Base-by-base conservation (phyloP, 768 basidiomycete genomes). In the Pisolithus orientalis region DNA sequence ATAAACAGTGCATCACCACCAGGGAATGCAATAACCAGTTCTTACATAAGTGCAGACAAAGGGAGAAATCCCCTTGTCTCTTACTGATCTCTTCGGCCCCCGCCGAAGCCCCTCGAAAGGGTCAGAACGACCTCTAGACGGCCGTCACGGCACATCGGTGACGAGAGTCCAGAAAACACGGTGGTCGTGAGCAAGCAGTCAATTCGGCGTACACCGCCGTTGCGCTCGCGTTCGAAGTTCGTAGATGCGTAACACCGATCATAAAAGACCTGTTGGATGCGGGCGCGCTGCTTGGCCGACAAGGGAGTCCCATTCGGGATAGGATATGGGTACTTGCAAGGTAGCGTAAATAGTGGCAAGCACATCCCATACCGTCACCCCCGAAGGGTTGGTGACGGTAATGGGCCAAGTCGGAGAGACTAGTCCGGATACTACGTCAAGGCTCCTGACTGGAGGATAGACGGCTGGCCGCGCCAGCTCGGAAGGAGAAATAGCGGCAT, bases 301-400 rank as follows among this genome's bases (percentile, higher is more conserved):
- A 79, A 79, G 55, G 29, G 53, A 49, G 8, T 75, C 65, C 75
- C 78, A 81, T 52, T 81, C 79, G 0, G 50, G 48, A 7, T 61
- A 67, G 13, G 57, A 67, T 49, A 82, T 66, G 6, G 68, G 76
- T 5, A 45, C 61, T 14, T 65, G 65, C 24, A 80, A 58, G 32
- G 68, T 65, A 11, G 55, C 45, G 61, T 75, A 68, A 43, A 83
- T 77, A n/a, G 74, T 72, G 1, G 68, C 51, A 4, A 84, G 64
- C 21, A 83, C 70, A 44, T 84, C 77, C n/a, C 62, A 62, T 50
- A 84, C 60, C 2, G 80, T 83, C 39, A 84, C 74, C 8, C 76
- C 77, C 0, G 60, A 58, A 6, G 70, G 64, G 57, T 76, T 78
- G n/a, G 62, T 57, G 8, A 68, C 70, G 9, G 68, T 55, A 29